Conservation (phyloP, 2,329 filamentous ascomycete genomes). For the Cladosporium sp. region DNA sequence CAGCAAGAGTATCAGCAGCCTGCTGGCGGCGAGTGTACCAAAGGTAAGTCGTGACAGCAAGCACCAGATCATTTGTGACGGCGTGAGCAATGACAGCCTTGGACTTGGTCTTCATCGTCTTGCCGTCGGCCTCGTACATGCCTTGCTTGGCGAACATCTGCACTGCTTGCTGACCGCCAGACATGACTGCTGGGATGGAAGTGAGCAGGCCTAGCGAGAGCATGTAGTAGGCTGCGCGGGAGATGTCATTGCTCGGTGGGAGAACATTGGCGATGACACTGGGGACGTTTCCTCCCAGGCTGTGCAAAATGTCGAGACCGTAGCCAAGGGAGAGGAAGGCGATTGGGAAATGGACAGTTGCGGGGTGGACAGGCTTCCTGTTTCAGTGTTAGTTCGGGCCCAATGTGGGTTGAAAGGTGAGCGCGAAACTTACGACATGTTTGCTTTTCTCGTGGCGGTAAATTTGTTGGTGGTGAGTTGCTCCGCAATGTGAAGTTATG, state of each 20-base stretch:
- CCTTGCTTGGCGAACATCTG: constrained; percentile 42
- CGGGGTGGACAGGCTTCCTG: constrained; percentile 42
- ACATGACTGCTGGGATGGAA: constrained; percentile 30
- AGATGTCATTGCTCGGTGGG: constrained; percentile 33
- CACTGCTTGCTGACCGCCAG: constrained; percentile 36
- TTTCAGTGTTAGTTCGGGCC: constrained; percentile 1
- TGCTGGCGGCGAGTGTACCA: constrained; percentile 38
- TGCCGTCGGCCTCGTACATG: constrained; percentile 34
- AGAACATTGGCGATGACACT: constrained; percentile 27
- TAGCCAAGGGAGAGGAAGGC: constrained; percentile 42
- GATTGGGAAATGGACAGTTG: constrained; percentile 46
- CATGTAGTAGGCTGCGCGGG: constrained; percentile 42
- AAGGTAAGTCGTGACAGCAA: constrained; percentile 38
- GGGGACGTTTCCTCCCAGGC: constrained; percentile 31
- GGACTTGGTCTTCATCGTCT: constrained; percentile 37
- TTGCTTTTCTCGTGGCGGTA: neutral
- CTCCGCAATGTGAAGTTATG: neutral
- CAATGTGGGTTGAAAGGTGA: neutral
- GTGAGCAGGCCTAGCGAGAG: constrained; percentile 38
- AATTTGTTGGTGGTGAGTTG: neutral
- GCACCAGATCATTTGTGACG: constrained; percentile 38
- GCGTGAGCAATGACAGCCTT: constrained; percentile 41
- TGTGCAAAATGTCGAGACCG: constrained; percentile 39
- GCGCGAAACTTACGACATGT: constrained; percentile 8
- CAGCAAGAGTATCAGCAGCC: constrained; percentile 22